Evolutionary conservation across 345 rosid genomes (phyloP).

Genomic region (Syzygium jambos): DNA sequence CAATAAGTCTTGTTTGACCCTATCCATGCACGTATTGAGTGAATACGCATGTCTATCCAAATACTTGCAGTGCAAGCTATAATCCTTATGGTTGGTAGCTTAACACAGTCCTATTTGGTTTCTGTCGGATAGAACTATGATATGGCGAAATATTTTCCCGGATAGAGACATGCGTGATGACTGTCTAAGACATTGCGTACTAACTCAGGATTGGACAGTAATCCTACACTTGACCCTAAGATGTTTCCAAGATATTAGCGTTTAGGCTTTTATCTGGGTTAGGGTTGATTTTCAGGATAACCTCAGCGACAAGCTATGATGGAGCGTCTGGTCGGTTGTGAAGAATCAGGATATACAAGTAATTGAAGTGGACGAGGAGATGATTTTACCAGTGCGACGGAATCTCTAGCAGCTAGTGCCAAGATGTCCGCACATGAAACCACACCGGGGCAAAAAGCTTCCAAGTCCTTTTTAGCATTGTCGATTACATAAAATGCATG

Average conservation of each 20-base stretch:
- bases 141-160: neutral
- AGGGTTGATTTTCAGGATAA: neutral
- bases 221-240: neutral
- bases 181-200: neutral
- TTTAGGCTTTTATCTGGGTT: neutral
- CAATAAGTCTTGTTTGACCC: neutral
- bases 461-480: constrained; percentile 66
- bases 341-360: neutral
- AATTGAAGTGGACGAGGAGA: neutral
- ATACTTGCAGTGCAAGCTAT: neutral
- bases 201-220: neutral
- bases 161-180: neutral
- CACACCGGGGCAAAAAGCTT: constrained; percentile 65
- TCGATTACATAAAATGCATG: constrained; percentile 87
- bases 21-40: neutral
- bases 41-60: neutral
- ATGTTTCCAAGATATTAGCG: neutral
- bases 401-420: constrained; percentile 82
- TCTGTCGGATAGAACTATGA: neutral
- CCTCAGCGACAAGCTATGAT: neutral
- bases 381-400: constrained; percentile 54
- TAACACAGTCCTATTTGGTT: neutral
- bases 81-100: neutral
- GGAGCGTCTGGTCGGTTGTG: neutral
- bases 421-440: constrained; percentile 92